Evolutionary conservation across 129 eudicot genomes (phyloP), one percentile per base, ranked within the genome.

Genomic region (Arctium lappa): DNA sequence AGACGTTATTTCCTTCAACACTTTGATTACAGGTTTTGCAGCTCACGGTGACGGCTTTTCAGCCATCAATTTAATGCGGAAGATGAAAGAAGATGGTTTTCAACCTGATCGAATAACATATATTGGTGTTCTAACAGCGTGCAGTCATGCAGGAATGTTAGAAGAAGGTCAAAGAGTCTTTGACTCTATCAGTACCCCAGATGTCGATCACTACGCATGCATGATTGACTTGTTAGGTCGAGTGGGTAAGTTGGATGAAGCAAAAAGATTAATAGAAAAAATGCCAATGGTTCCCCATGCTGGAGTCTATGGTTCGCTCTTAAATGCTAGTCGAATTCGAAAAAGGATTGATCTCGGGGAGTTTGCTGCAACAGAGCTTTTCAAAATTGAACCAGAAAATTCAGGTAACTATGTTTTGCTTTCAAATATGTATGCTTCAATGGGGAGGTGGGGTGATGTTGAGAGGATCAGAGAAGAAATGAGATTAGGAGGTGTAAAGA

Each of bases 201-300:
- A 91, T 48, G 86, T 83, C 37, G 95, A 94, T 83, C 97, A 94
- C 81, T 94, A 90, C 66, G 92, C 97, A 2, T 94, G 98, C 86
- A 90, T 94, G 92, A 85, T 92, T 39, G 97, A 94, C 87, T 88
- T 94, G 69, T 89, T 92, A 44, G 97, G 95, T 18, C 84, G 98
- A 15, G 94, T 86, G 2, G 98, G 98, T 38, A 85, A 84, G 85
- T 91, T 94, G 18, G 95, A 94, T 16, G 98, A 92, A 85, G 98
- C 97, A 4, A 87, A 85, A 77, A 56, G 16, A 37, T 60, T 92
- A 65, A 65, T 94, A 27, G 88, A 86, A 8, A 87, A 76, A 56
- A 94, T 94, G 97, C 92, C 97, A 18, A 87, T 89, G 92, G 46
- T 48, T 56, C 96, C 98, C 44, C 91, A 89, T 69, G 96, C 91